These are phyloP conservation scores for Backusella tarrabulga DNA, from an alignment of 192 early-diverging fungal genomes.

Conservation along the genomic window DNA sequence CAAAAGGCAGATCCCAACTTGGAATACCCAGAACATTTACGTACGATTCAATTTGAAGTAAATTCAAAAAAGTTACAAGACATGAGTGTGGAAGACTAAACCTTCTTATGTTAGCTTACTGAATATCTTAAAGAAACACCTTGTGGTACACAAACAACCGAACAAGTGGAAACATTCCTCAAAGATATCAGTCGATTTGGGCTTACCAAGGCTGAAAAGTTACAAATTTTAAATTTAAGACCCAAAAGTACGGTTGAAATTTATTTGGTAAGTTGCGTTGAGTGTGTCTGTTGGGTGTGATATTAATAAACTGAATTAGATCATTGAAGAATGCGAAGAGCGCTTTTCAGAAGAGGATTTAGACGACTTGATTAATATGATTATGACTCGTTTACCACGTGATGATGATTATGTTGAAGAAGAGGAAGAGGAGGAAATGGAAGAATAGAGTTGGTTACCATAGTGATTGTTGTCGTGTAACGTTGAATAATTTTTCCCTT, in stretches of 20 bases:
- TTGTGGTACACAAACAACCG: slow-evolving; percentile 53
- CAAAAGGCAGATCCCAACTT: slow-evolving; percentile 29
- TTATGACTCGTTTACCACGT: slow-evolving; percentile 50
- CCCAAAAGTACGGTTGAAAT: slow-evolving; percentile 67
- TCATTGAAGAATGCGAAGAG: slow-evolving; percentile 73
- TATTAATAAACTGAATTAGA: slow-evolving; percentile 1
- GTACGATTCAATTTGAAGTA: slow-evolving; percentile 66
- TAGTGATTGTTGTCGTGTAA: neutral
- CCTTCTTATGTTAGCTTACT: slow-evolving; percentile 23
- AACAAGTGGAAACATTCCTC: slow-evolving; percentile 49
- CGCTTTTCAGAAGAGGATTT: slow-evolving; percentile 56
- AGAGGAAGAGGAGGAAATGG: slow-evolving; percentile 24
- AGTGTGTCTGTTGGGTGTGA: too few relatives aligned
- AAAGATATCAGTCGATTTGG: slow-evolving; percentile 41
- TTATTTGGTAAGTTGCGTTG: slow-evolving; percentile 44
- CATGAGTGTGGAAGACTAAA: too few relatives aligned
- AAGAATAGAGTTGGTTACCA: neutral
- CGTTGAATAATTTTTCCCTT: neutral
- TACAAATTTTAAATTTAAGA: slow-evolving; percentile 74
- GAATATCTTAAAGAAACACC: slow-evolving; percentile 59
- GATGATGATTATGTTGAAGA: slow-evolving; percentile 39
- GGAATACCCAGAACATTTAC: slow-evolving; percentile 60
- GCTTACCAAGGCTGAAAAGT: slow-evolving; percentile 69
- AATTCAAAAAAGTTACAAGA: neutral
- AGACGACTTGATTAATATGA: slow-evolving; percentile 48